Base-by-base conservation (phyloP, 1,284 basidiomycete species). In the Amylostereum areolatum region DNA sequence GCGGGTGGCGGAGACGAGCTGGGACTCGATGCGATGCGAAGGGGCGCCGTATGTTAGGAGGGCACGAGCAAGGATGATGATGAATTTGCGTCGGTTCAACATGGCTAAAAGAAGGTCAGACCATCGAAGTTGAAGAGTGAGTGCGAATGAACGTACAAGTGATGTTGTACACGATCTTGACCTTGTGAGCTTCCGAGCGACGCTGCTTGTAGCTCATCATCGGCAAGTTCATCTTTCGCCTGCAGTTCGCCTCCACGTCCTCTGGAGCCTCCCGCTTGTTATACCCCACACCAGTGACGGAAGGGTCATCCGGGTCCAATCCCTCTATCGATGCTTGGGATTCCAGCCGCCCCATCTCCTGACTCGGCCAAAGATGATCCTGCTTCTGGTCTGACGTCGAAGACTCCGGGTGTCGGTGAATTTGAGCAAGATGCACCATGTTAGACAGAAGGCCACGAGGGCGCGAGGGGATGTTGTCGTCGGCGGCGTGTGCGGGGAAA, bases 81-180 rank as follows among this genome's bases (percentile, higher is more conserved):
- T 67, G 62, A 85, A 85, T 47, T 73, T 70, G 52, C 83, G 81
- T 10, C 81, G 70, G 49, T 77, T 72, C 18, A 75, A 56, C 29
- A 80, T 71, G 27, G 78, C 80, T 80, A 50, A 34, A 33, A 4
- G 29, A 55, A 18, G 7, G 32, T 39, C 18, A 18, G 43, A 46
- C 1, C 32, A 60, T 42, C 44, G 69, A 53, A 33, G 11, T 37
- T 24, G 31, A 9, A 4, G 1, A 10, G 37, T 43, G 12, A 12
- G 11, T 9, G 30, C 27, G 35, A 27, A 42, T 49, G 47, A 37
- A 66, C 75, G 57, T 59, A 85, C 84, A 80, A 37, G 79, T 74
- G 46, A 85, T 70, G 59, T 87, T 85, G 61, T 82, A 87, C 59
- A 85, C 80, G 49, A 87, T 86, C 53, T 71, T 77, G 49, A 81